Evolutionary conservation across 805 yeast species (phyloP), one percentile per base, ranked within the genome.

Genomic region (Cyberlindnera americana): DNA sequence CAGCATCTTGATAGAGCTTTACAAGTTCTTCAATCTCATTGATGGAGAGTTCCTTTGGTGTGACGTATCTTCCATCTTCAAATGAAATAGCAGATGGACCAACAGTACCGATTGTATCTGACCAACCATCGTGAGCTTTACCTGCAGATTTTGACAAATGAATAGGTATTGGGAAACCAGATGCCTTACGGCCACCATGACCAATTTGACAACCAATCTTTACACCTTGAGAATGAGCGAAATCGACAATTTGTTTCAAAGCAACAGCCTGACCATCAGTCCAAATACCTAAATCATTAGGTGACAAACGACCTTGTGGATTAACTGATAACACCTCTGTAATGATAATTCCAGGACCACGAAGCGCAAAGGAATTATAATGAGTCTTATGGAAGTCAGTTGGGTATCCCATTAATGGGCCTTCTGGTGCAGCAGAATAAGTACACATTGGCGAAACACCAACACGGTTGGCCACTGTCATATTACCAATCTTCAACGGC

Each of bases 371-470:
- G 0, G 67, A 53, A 4, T 77, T 77, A 47, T 77, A 72, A 47
- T 77, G 79, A 7, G 66, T 62, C 15, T 65, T 44, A 47, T 77
- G 80, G 59, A 66, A 76, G 14, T 62, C 69, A 0, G 72, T 75
- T 0, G 68, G 64, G 13, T 57, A 53, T 2, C 70, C 69, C 34
- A 73, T 58, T 3, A 54, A 47, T 2, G 40, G 32, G 15, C 58
- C 57, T 3, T 29, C 19, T 17, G 26, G 36, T 4, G 48, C 41
- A 3, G 73, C 67, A 6, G 78, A 67, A 53, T 75, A 75, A 35
- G 64, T 70, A 52, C 79, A 72, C 78, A 75, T 73, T 33, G 80
- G 80, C 1, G 81, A 67, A 16, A 77, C 75, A 35, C 78, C 78
- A 21, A 76, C 53, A 44, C 83, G 61, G 54, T 78, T 78, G 12